Conservation (phyloP, 257 asterid genomes). For the Knoxia roxburghii region DNA sequence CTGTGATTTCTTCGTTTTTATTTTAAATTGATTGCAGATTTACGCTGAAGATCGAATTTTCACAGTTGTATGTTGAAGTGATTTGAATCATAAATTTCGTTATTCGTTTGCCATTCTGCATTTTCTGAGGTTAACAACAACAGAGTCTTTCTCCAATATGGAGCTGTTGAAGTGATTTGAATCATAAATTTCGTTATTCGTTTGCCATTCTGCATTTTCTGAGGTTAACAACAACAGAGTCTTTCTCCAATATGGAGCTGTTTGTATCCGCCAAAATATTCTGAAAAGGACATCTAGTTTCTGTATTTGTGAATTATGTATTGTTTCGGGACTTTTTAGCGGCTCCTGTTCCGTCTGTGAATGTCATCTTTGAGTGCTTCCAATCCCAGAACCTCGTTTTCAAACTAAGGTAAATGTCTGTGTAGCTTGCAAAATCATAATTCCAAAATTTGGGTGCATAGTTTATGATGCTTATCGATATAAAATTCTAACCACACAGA, state of each 20-base stretch:
- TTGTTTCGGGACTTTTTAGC: background rate
- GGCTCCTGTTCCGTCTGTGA: background rate
- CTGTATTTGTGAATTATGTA: background rate
- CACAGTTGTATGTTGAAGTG: constrained; percentile 29
- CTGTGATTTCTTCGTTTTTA: constrained; percentile 7
- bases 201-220: background rate
- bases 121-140: background rate
- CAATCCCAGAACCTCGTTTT: background rate
- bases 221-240: too few species aligned
- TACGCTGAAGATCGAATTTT: constrained; percentile 34
- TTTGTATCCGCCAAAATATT: background rate
- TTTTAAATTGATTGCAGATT: constrained; percentile 11
- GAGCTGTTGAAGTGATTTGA: too few species aligned
- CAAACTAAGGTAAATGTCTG: background rate
- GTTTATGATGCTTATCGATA: background rate
- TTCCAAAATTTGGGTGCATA: background rate
- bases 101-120: background rate
- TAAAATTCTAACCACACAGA: background rate
- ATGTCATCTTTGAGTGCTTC: background rate
- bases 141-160: too few species aligned
- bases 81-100: constrained; percentile 20
- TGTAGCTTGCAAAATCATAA: background rate
- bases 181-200: constrained; percentile 15
- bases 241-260: background rate
- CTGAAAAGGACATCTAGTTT: background rate